phyloP scores from a whole-genome alignment of 2,329 filamentous ascomycete species.

The Aspergillus quadricinctus region DNA sequence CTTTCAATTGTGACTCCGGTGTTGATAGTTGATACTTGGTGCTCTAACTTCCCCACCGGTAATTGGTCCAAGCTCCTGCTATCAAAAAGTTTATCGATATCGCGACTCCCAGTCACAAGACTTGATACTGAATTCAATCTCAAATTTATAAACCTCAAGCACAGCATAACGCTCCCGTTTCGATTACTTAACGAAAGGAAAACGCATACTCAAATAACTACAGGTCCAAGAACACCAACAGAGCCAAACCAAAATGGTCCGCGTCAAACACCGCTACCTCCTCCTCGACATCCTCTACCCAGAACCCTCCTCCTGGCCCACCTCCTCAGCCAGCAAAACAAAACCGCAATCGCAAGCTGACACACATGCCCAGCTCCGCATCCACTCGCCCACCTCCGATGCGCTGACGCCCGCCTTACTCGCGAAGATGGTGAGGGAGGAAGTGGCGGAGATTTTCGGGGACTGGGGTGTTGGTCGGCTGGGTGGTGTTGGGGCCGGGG shows the following conservation, averaged over 20 bases:
- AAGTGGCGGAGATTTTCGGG: slow-evolving; percentile 72
- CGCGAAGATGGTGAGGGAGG: slow-evolving; percentile 63
- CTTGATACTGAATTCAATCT: background rate
- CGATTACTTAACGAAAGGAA: background rate
- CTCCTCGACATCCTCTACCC: slow-evolving; percentile 93
- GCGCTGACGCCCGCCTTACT: slow-evolving; percentile 64
- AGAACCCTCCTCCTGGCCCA: slow-evolving; percentile 41
- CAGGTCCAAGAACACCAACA: background rate
- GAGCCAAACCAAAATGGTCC: slow-evolving; percentile 66
- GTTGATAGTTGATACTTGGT: background rate
- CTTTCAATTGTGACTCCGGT: background rate
- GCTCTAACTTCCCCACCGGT: background rate
- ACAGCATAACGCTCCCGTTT: background rate
- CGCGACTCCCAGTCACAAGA: background rate
- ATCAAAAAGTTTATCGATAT: background rate
- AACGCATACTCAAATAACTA: background rate
- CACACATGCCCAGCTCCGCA: slow-evolving; percentile 55
- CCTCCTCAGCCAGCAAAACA: slow-evolving; percentile 18
- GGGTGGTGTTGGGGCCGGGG: slow-evolving; percentile 63
- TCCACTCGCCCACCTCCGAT: slow-evolving; percentile 74
- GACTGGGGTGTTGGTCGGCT: slow-evolving; percentile 68
- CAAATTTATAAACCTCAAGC: background rate
- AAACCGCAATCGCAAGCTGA: slow-evolving; percentile 40
- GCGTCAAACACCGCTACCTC: slow-evolving; percentile 92
- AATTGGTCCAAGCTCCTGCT: background rate